Base-by-base conservation (phyloP, 1,284 basidiomycete species). In the Boletus holoroseus region DNA sequence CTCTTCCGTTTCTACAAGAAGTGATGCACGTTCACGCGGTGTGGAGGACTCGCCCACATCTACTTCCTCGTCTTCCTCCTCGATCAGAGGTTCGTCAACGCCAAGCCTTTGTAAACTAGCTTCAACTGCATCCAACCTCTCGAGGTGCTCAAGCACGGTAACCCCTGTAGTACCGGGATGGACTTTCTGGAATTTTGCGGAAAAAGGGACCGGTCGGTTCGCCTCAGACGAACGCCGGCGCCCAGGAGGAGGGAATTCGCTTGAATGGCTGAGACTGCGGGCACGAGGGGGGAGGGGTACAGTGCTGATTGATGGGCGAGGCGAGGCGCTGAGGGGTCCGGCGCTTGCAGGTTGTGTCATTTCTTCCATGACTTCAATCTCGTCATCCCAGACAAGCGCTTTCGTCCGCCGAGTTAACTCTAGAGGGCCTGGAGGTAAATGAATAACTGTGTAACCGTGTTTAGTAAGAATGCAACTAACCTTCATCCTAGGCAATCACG, bases 381-480 rank as follows among this genome's bases (percentile, higher is more conserved):
- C 85, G 53, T 93, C 91, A 58, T 90, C 85, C 85, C 86, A 89
- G 12, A 94, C 86, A 24, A 89, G 75, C 11, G 84, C 81, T 63
- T 83, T 91, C 49, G 78, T 79, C 51, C 90, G 73, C 15, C 91
- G 78, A 6, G 90, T 92, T 20, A 94, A 72, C 62, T 94, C 91
- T 55, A 94, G 71, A 7, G 91, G 90, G 15, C 90, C 89, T 87
- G 52, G 16, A 40, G 42, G 50, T 43, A 24, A 40, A 47, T 58
- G 4, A 61, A 55, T 36, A 34, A 46, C 32, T 28, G 20, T 58
- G 55, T 31, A 24, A 46, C 38, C 11, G 16, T 12, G 24, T 27
- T 59, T 57, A 61, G 83, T 78, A 83, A 56, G 22, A 50, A 51
- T 26, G 49, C 36, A 51, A 50, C 55, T n/a, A 49, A 67, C 67